These are phyloP conservation scores for Pseudogymnoascus sp. DNA, from an alignment of 2,329 filamentous ascomycete genomes.

Conservation along the genomic window DNA sequence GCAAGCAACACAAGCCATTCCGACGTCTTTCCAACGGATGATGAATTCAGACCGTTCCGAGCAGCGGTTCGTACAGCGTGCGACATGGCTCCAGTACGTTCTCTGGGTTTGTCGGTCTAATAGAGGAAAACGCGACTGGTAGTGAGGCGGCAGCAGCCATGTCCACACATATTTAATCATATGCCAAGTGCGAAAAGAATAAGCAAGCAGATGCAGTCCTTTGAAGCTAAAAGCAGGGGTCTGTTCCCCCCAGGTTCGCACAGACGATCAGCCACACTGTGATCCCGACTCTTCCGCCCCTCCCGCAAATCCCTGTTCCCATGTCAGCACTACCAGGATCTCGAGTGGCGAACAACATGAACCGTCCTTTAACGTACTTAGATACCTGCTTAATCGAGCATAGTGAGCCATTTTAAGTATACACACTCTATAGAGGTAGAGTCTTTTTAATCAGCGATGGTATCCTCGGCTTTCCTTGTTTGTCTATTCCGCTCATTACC, in stretches of 20 bases:
- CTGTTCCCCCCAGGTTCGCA: background rate
- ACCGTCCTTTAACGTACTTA: background rate
- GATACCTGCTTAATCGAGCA: background rate
- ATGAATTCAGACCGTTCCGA: background rate
- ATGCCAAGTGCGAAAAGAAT: background rate
- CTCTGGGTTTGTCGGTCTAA: background rate
- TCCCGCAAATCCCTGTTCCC: background rate
- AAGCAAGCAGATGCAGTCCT: background rate
- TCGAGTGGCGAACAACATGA: background rate
- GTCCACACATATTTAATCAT: background rate
- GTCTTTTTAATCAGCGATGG: background rate
- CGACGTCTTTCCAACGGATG: background rate
- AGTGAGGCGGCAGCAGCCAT: background rate
- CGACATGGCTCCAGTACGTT: background rate
- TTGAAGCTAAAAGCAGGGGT: background rate
- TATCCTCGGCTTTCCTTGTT: background rate
- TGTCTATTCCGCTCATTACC: background rate
- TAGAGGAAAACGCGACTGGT: background rate
- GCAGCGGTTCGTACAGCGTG: background rate
- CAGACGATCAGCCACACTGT: background rate
- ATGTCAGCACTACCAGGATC: background rate
- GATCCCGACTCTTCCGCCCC: background rate
- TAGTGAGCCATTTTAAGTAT: background rate
- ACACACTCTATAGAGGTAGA: background rate
- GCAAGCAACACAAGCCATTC: background rate